These are phyloP conservation scores for Alternaria rosae DNA, from an alignment of 2,329 filamentous ascomycete genomes.

Conservation along the genomic window DNA sequence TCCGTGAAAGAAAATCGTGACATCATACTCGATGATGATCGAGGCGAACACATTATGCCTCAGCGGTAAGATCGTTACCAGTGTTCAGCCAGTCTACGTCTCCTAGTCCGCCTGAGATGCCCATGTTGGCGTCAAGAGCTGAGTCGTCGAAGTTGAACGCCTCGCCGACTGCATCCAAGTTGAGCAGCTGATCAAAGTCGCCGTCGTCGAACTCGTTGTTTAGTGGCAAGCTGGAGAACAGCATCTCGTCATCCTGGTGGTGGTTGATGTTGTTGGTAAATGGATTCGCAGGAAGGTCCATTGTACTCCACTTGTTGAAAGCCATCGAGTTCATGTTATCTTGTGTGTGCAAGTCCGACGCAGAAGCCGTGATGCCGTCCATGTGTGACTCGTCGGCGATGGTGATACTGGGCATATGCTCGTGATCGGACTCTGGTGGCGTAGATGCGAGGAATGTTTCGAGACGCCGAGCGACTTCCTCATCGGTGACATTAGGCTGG, in stretches of 20 bases:
- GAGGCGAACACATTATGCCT: conserved; percentile 11
- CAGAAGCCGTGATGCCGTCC: conserved; percentile 12
- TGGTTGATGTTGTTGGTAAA: conserved; percentile 37
- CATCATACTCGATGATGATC: background rate
- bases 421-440: conserved; percentile 55
- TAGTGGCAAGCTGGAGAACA: conserved; percentile 46
- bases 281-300: conserved; percentile 26
- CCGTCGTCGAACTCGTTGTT: conserved; percentile 51
- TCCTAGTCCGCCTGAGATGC: conserved; percentile 20
- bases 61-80: conserved; percentile 17
- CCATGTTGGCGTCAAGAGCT: conserved; percentile 24
- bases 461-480: conserved; percentile 56
- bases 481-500: conserved; percentile 50
- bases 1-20: background rate
- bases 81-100: conserved; percentile 27
- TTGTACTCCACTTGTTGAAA: conserved; percentile 32
- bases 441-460: conserved; percentile 60
- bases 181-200: conserved; percentile 51
- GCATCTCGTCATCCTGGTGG: conserved; percentile 44
- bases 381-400: conserved; percentile 34
- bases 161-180: conserved; percentile 51
- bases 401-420: conserved; percentile 40
- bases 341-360: background rate
- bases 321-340: background rate
- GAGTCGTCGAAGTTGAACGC: conserved; percentile 45